phyloP scores from a whole-genome alignment of 768 basidiomycete genomes.

The Lactarius sanguifluus region DNA sequence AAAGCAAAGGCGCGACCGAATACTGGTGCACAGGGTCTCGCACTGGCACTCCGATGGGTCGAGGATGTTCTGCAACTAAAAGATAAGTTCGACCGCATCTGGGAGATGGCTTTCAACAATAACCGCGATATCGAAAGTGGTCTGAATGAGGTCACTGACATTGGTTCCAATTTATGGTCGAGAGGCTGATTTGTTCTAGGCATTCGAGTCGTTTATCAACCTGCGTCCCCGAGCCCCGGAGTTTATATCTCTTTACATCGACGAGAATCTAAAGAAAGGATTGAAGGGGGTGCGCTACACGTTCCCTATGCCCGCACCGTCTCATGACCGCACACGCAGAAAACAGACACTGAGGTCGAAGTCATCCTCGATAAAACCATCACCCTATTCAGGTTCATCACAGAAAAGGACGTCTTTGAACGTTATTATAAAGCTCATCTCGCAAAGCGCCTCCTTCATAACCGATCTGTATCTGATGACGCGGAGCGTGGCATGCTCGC shows the following conservation, averaged over 20 bases:
- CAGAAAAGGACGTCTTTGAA: constrained; percentile 97
- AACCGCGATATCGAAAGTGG: constrained; percentile 79
- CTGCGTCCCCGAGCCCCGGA: constrained; percentile 84
- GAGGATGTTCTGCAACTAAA: constrained; percentile 88
- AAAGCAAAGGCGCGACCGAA: constrained; percentile 47
- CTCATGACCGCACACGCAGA: constrained; percentile 49
- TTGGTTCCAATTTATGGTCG: background rate
- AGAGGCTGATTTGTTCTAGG: constrained; percentile 47
- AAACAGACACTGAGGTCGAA: constrained; percentile 93
- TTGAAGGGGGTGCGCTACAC: constrained; percentile 76
- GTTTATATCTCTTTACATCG: constrained; percentile 94
- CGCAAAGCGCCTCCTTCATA: constrained; percentile 83
- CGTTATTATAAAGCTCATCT: constrained; percentile 97
- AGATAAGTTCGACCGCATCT: constrained; percentile 81
- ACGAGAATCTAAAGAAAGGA: constrained; percentile 93
- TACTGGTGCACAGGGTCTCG: constrained; percentile 48
- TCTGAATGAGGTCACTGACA: constrained; percentile 68
- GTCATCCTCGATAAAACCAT: constrained; percentile 91
- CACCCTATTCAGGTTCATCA: constrained; percentile 88
- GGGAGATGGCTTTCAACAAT: constrained; percentile 65
- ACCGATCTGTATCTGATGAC: constrained; percentile 92
- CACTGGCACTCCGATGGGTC: constrained; percentile 86
- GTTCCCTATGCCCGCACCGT: background rate
- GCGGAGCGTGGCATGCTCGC: constrained; percentile 97
- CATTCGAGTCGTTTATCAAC: constrained; percentile 91